Conservation (phyloP, 1,284 basidiomycete genomes). For the Trichosporon faecale region DNA sequence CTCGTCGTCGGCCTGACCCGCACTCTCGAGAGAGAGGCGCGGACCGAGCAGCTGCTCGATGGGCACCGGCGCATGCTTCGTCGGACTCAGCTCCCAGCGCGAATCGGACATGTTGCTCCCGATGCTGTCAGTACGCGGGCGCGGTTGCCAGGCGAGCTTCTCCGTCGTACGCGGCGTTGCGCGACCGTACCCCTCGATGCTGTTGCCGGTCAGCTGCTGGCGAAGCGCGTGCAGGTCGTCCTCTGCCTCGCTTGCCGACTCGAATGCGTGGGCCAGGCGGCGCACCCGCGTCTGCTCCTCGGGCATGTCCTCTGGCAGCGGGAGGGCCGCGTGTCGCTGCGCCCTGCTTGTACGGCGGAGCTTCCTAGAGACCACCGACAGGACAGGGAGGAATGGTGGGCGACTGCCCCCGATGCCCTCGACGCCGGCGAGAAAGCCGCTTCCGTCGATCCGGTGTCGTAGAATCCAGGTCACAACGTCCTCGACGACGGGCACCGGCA, state of each 20-base stretch:
- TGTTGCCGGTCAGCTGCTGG: constrained; percentile 41
- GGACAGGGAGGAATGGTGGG: constrained; percentile 45
- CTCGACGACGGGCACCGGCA: constrained; percentile 41
- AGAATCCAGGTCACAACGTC: constrained; percentile 48
- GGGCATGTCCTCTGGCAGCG: not conserved
- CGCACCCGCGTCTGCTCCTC: constrained; percentile 36
- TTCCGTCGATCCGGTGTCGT: constrained; percentile 38
- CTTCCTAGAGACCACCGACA: constrained; percentile 38
- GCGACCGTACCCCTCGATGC: constrained; percentile 25
- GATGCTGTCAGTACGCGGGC: constrained; percentile 16
- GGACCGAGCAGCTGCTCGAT: not conserved
- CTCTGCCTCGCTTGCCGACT: constrained; percentile 35
- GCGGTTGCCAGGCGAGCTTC: constrained; percentile 8
- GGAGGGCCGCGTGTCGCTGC: not conserved
- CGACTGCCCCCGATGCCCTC: constrained; percentile 27
- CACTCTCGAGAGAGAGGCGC: not conserved
- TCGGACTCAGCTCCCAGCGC: constrained; percentile 12
- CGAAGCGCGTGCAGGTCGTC: constrained; percentile 25
- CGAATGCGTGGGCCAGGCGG: constrained; percentile 41
- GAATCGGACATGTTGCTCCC: constrained; percentile 8
- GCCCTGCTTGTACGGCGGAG: constrained; percentile 32
- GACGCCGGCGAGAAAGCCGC: constrained; percentile 34
- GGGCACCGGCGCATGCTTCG: constrained; percentile 12
- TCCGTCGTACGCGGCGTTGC: constrained; percentile 19
- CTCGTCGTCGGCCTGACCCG: not conserved